These are phyloP conservation scores for Hypomyces perniciosus DNA, from an alignment of 2,329 filamentous ascomycete genomes.

Conservation along the genomic window DNA sequence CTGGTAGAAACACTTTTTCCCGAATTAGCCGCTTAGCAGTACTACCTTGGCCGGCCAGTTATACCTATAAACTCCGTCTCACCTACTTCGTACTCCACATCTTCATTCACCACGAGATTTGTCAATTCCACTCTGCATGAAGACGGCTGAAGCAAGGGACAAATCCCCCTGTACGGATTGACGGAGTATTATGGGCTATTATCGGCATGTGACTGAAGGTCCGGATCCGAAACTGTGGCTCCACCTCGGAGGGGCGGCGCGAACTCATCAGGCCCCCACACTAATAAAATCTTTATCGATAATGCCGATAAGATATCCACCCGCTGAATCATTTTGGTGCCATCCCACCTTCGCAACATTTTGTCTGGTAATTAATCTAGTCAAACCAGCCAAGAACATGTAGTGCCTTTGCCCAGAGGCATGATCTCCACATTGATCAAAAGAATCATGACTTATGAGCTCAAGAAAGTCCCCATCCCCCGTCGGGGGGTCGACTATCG, in stretches of 20 bases:
- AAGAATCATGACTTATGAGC: conserved; percentile 51
- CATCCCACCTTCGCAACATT: conserved; percentile 1
- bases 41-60: too few relatives aligned
- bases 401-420: conserved; percentile 12
- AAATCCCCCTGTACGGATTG: too few relatives aligned
- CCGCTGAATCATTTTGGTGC: conserved; percentile 3
- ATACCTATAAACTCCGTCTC: too few relatives aligned
- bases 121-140: too few relatives aligned
- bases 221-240: conserved; percentile 8
- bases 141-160: too few relatives aligned
- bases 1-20: too few relatives aligned
- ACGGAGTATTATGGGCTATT: too few relatives aligned
- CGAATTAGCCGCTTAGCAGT: too few relatives aligned
- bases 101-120: too few relatives aligned
- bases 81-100: too few relatives aligned
- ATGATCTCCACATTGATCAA: conserved; percentile 33
- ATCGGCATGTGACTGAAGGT: too few relatives aligned
- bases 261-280: background rate
- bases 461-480: conserved; percentile 75
- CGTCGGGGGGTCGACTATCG: conserved; percentile 87
- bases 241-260: conserved; percentile 4
- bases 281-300: conserved; percentile 6
- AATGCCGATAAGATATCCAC: conserved; percentile 2
- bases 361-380: background rate
- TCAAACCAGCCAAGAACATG: conserved; percentile 12